Conservation (phyloP, 208 protist species). For the Herpetomonas tarakana region DNA sequence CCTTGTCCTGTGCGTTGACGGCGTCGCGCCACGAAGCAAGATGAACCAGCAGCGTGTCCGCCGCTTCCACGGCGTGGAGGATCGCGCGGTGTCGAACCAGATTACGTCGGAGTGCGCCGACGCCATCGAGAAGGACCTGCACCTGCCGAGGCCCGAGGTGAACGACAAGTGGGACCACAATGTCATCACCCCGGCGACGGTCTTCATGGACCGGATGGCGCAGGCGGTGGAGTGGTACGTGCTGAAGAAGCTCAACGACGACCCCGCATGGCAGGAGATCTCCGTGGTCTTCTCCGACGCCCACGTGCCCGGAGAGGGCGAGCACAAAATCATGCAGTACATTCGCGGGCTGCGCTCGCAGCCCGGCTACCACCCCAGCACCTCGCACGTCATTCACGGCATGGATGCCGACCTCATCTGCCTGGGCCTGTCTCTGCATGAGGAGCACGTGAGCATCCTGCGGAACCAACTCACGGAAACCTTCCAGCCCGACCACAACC, state of each 20-base stretch:
- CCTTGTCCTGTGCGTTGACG: conserved; percentile 97
- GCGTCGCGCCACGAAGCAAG: conserved; percentile 99
- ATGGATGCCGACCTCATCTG: conserved; percentile 99
- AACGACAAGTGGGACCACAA: conserved; percentile 97
- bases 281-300: conserved; percentile 96
- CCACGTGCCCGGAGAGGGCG: conserved; percentile 97
- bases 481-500: conserved; percentile 65
- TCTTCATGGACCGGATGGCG: conserved; percentile 97
- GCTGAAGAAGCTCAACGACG: conserved; percentile 91
- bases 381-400: conserved; percentile 98
- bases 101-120: conserved; percentile 68
- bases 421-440: conserved; percentile 97
- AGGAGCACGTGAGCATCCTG: conserved; percentile 97
- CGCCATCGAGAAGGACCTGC: conserved; percentile 44
- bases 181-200: conserved; percentile 99
- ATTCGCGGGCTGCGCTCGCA: conserved; percentile 86
- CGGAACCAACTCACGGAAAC: conserved; percentile 96
- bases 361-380: conserved; percentile 95
- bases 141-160: conserved; percentile 51
- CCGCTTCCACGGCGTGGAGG: conserved; percentile 95
- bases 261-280: conserved; percentile 91
- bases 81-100: conserved; percentile 73
- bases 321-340: conserved; percentile 96
- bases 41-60: conserved; percentile 99
- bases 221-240: conserved; percentile 94